These are phyloP conservation scores for Senna siamea DNA, from an alignment of 306 rosid species.

Conservation along the genomic window DNA sequence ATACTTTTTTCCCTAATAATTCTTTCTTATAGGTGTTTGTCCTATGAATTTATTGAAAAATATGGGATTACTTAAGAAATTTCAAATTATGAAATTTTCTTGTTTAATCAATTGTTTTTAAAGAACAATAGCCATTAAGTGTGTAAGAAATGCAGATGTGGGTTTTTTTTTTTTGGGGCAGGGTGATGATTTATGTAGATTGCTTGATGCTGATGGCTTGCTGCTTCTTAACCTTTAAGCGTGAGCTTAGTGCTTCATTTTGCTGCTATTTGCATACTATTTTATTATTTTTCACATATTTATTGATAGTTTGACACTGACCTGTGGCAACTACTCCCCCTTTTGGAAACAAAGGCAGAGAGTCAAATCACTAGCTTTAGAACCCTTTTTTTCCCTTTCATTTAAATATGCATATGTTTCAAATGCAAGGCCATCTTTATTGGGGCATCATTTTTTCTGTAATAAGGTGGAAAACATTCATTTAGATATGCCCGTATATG, in stretches of 20 bases:
- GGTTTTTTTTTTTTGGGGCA: no score
- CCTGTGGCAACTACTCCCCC: constrained; percentile 4
- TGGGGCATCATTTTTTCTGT: constrained; percentile 2
- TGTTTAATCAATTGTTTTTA: no score
- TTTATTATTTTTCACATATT: neutral
- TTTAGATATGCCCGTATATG: neutral
- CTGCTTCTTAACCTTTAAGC: neutral
- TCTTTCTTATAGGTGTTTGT: neutral
- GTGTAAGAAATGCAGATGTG: neutral
- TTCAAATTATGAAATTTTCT: no score
- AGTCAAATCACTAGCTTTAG: constrained; percentile 11
- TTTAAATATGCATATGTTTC: neutral
- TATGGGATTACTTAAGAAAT: neutral
- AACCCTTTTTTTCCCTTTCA: constrained; percentile 3
- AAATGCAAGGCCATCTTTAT: neutral
- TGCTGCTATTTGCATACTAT: neutral
- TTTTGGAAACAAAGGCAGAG: constrained; percentile 11
- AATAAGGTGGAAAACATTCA: neutral
- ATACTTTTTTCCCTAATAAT: neutral
- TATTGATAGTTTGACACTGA: constrained; percentile 2
- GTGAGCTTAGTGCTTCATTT: neutral
- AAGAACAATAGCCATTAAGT: neutral
- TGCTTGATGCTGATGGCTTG: neutral
- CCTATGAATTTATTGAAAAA: neutral
- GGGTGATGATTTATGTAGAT: neutral